Evolutionary conservation across 257 asterid genomes (phyloP).

Genomic region (Solanum raphanifolium): DNA sequence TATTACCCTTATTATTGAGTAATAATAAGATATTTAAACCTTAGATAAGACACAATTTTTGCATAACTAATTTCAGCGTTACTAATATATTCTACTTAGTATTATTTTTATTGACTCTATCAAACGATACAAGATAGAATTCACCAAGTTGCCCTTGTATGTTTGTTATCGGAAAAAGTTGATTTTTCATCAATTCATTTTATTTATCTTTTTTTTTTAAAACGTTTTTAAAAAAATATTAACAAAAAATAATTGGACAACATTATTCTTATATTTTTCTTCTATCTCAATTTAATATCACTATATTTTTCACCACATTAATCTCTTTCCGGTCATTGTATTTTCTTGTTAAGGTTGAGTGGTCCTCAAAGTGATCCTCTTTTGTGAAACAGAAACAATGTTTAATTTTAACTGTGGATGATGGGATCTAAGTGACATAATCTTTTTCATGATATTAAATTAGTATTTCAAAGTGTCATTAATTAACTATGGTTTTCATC

Average conservation of each 20-base stretch:
- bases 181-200: not conserved
- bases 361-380: not conserved
- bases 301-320: not conserved
- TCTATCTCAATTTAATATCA: not conserved
- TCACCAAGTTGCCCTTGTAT: not conserved
- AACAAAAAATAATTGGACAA: not conserved
- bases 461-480: not conserved
- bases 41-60: too few relatives aligned
- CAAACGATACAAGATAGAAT: too few relatives aligned
- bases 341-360: not conserved
- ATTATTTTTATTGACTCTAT: too few relatives aligned
- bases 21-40: not conserved
- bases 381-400: not conserved
- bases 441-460: not conserved
- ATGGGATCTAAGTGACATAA: conserved; percentile 18
- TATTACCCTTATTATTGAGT: too few relatives aligned
- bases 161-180: too few relatives aligned
- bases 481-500: not conserved
- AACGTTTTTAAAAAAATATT: too few relatives aligned
- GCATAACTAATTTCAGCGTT: too few relatives aligned
- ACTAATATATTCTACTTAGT: not conserved
- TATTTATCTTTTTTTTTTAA: not conserved
- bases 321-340: not conserved
- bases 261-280: too few relatives aligned
- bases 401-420: not conserved